phyloP scores from a whole-genome alignment of 2,329 filamentous ascomycete species.

The Cladosporium sp. region DNA sequence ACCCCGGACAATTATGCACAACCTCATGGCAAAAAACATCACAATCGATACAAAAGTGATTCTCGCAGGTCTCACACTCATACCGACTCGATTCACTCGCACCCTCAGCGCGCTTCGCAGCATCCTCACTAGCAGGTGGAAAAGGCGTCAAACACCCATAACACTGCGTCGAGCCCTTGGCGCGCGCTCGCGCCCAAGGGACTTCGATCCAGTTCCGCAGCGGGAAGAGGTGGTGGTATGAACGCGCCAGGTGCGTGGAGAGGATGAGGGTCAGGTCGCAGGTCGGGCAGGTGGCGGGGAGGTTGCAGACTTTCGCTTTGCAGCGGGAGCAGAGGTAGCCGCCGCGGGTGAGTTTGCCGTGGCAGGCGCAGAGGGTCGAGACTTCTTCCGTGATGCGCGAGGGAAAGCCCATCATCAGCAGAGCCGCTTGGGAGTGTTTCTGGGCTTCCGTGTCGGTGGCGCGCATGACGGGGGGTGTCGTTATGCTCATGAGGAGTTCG shows the following conservation, averaged over 20 bases:
- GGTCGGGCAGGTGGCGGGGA: constrained; percentile 85
- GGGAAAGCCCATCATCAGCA: constrained; percentile 98
- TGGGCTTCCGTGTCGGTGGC: constrained; percentile 28
- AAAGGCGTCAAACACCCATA: constrained; percentile 74
- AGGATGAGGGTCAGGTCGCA: constrained; percentile 90
- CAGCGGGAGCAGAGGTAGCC: constrained; percentile 92
- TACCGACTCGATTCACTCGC: constrained; percentile 85
- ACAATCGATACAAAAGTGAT: constrained; percentile 97
- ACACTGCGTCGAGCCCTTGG: constrained; percentile 53
- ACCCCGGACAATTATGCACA: constrained; percentile 93
- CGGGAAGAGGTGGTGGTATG: constrained; percentile 88
- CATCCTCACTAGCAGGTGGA: constrained; percentile 39
- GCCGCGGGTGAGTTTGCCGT: constrained; percentile 73
- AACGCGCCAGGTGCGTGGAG: constrained; percentile 87
- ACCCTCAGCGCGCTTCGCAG: constrained; percentile 33
- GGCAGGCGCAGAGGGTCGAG: constrained; percentile 82
- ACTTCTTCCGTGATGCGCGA: constrained; percentile 71
- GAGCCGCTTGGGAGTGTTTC: constrained; percentile 43
- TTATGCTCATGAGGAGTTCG: constrained; percentile 81
- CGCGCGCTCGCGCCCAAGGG: constrained; percentile 66
- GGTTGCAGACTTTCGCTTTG: constrained; percentile 77
- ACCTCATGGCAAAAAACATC: constrained; percentile 93
- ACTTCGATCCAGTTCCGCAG: constrained; percentile 89
- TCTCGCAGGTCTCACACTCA: constrained; percentile 77
- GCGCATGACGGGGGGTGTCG: constrained; percentile 83